Base-by-base conservation (phyloP, 345 rosid genomes). In the Raphanus sativus region DNA sequence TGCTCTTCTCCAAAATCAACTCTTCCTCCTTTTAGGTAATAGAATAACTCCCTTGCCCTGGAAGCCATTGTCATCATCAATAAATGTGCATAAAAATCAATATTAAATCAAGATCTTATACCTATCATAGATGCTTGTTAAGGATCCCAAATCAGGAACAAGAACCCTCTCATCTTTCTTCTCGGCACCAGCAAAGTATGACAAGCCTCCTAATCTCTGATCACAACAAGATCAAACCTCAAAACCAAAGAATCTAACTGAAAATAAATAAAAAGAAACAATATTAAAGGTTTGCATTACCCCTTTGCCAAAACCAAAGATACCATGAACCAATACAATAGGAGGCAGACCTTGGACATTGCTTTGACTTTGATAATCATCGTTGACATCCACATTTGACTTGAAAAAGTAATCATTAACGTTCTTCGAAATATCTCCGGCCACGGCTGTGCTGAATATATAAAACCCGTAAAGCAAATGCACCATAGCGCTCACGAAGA, bases 291-390 rank as follows among this genome's bases (percentile, higher is more conserved):
- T 25, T 29, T 24, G 12, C 4, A 2, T 52, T 74, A 96, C 98
- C 90, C 98, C 98, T 86, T 93, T 88, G 60, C 99, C 99, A 83
- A 96, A 96, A 65, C 99, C 99, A 61, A 96, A 96, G 82, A 96
- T 93, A 40, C 99, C 99, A 85, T 96, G 99, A 67, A 96, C 91
- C 76, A 96, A 69, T 3, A 96, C 99, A 73, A 96, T 91, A 3
- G 98, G 98, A 84, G 94, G 95, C 74, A 93, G 62, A 80, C 81
- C 85, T 71, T 69, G 78, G 13, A 54, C 81, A 70, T 66, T 83
- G 62, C 13, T 74, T 38, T 56, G 75, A 56, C 11, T 69, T 12
- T 69, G 75, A 65, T 25, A 32, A n/a, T 75, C 82, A 33, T 75
- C 84, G 2, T 75, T 76, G 66, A 58, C 77, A 76, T 78, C 26